phyloP scores from a whole-genome alignment of 2,329 filamentous ascomycete species.

The Pyrenophora graminea region DNA sequence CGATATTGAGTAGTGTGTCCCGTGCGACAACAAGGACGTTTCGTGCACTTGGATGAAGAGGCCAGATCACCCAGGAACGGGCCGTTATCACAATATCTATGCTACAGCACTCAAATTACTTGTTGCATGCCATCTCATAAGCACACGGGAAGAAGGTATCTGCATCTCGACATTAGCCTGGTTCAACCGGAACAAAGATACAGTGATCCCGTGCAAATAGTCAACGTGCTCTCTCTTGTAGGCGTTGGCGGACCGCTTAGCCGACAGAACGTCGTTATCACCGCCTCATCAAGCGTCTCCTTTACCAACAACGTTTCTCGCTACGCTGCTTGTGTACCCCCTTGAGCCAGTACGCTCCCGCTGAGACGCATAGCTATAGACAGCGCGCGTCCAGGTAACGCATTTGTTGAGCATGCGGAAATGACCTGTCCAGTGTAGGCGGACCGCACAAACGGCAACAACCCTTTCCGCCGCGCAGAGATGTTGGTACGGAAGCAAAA shows the following conservation, averaged over 20 bases:
- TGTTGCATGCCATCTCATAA: neutral
- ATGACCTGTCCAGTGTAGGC: conserved; percentile 21
- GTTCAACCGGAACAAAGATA: conserved; percentile 21
- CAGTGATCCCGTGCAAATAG: conserved; percentile 10
- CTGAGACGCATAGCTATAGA: conserved; percentile 16
- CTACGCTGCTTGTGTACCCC: conserved; percentile 33
- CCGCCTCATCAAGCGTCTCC: conserved; percentile 20
- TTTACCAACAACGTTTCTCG: conserved; percentile 28
- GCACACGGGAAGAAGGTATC: neutral
- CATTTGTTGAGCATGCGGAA: conserved; percentile 16
- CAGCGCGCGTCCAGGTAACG: conserved; percentile 8
- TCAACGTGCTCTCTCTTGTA: conserved; percentile 10
- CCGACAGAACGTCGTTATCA: conserved; percentile 25
- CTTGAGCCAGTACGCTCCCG: conserved; percentile 9
- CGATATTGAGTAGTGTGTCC: too few species aligned
- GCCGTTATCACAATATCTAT: neutral
- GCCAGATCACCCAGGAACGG: neutral
- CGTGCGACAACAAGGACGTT: too few species aligned
- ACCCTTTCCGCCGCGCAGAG: neutral
- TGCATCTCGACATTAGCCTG: conserved; percentile 10
- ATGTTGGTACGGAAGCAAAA: conserved; percentile 8
- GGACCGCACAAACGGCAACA: conserved; percentile 24
- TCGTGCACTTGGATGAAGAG: neutral
- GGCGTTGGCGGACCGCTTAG: conserved; percentile 34
- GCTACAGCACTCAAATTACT: conserved; percentile 6